Base-by-base conservation (phyloP, 495 filamentous ascomycete species). In the Penicillium coffeae region DNA sequence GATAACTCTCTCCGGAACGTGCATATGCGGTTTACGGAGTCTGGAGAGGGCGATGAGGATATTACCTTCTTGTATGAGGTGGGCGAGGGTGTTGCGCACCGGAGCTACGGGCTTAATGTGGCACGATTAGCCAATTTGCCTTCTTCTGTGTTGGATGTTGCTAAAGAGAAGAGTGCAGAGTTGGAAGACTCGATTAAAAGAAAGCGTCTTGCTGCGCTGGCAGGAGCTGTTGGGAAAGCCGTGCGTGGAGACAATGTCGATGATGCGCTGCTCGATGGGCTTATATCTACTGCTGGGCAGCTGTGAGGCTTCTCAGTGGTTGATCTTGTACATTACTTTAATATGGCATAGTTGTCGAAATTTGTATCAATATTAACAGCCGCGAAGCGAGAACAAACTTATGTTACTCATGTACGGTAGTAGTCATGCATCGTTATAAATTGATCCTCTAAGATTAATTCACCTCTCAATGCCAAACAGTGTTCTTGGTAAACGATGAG, bases 51-150 rank as follows among this genome's bases (percentile, higher is more conserved):
- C 1, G 71, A 75, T 1, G 69, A 77, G 37, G 67, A 71, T n/a
- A 87, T 94, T 27, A 90, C 88, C 0, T 94, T 93, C 58, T 64
- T 93, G 6, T 93, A 92, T 58, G 82, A 88, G 56, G 82, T 96
- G 2, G 83, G 78, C 3, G 88, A 92, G 49, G 94, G 94, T 0
- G 86, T 94, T 2, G 92, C 94, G 9, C 90, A 96, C 73, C 79
- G 93, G 10, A 90, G 84, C 27, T 99, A 99, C 59, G 93, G 93
- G 2, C 67, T 99, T 13, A 97, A 97, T 63, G 93, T 97, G 19
- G 93, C 93, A 5, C 73, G 88, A 21, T 63, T 99, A 42, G 94
- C 94, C 22, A 85, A 88, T 42, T 75, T 98, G 21, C 90, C 94
- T 3, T 69, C 76, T 12, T 66, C 76, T 13, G 82, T 96, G 25